phyloP scores from a whole-genome alignment of 1,284 basidiomycete species.

The Peniophora sp. region DNA sequence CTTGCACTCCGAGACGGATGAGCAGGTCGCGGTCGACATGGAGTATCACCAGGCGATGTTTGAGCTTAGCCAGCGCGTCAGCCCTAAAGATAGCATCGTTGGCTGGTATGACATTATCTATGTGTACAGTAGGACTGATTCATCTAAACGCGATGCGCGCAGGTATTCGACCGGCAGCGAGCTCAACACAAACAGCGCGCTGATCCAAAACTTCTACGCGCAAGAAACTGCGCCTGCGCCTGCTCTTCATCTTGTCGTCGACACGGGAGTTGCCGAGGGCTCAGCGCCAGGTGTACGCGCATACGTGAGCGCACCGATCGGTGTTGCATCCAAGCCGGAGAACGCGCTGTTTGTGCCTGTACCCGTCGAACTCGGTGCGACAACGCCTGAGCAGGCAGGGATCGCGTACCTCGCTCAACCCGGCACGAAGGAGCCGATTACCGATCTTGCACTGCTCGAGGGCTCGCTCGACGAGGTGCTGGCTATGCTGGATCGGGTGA shows the following conservation, averaged over 20 bases:
- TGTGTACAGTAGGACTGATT: slow-evolving; percentile 3
- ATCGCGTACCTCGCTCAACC: slow-evolving; percentile 42
- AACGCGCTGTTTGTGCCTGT: slow-evolving; percentile 91
- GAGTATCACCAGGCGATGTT: slow-evolving; percentile 94
- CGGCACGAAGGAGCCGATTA: slow-evolving; percentile 9
- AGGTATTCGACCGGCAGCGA: slow-evolving; percentile 90
- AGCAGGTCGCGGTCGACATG: slow-evolving; percentile 92
- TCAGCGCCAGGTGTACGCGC: slow-evolving; percentile 80
- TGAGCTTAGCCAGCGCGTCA: slow-evolving; percentile 81
- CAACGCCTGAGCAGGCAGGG: slow-evolving; percentile 77
- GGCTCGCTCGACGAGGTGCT: slow-evolving; percentile 64
- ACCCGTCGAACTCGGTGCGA: slow-evolving; percentile 75
- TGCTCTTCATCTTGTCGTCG: slow-evolving; percentile 90
- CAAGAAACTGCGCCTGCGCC: slow-evolving; percentile 86
- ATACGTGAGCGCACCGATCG: slow-evolving; percentile 81
- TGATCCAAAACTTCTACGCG: slow-evolving; percentile 98
- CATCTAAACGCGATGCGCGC: slow-evolving; percentile 4
- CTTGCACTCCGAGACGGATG: slow-evolving; percentile 85
- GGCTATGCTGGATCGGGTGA: slow-evolving; percentile 78
- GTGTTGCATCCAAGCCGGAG: slow-evolving; percentile 82
- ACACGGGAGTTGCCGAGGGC: slow-evolving; percentile 73
- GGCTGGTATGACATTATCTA: slow-evolving; percentile 62
- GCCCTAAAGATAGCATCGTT: slow-evolving; percentile 82
- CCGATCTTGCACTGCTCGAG: slow-evolving; percentile 66
- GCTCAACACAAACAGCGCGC: slow-evolving; percentile 92